These are phyloP conservation scores for Diplotaxis tenuifolia DNA, from an alignment of 345 rosid species.

Conservation along the genomic window DNA sequence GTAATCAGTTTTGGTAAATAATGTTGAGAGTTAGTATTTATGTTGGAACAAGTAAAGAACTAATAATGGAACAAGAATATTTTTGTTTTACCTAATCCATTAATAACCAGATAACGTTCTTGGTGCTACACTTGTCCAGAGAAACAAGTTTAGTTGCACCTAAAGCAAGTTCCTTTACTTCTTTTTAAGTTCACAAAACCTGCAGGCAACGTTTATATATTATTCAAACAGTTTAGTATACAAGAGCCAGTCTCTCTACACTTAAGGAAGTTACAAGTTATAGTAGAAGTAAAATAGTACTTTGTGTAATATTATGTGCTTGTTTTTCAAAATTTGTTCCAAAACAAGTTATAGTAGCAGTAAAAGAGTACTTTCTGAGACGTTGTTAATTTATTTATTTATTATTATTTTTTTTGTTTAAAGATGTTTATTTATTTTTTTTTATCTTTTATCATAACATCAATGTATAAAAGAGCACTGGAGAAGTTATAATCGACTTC, in stretches of 20 bases:
- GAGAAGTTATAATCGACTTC: no score
- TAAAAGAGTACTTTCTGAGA: no score
- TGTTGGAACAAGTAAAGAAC: conserved; percentile 36
- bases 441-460: no score
- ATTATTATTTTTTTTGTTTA: no score
- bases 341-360: no score
- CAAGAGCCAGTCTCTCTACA: conserved; percentile 4
- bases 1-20: conserved; percentile 27
- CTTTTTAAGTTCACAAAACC: not conserved
- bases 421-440: no score
- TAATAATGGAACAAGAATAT: conserved; percentile 20
- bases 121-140: conserved; percentile 22
- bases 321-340: conserved; percentile 21
- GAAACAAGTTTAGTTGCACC: conserved; percentile 26
- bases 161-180: conserved; percentile 10
- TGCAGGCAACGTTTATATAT: conserved; percentile 5
- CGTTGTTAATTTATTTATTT: no score
- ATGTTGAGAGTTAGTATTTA: conserved; percentile 36
- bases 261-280: conserved; percentile 18
- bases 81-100: conserved; percentile 30
- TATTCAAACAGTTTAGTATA: conserved; percentile 5
- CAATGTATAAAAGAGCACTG: no score
- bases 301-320: conserved; percentile 6
- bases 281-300: conserved; percentile 1
- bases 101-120: conserved; percentile 11